Evolutionary conservation across 805 yeast species (phyloP).

Genomic region (Kazachstania martiniae): DNA sequence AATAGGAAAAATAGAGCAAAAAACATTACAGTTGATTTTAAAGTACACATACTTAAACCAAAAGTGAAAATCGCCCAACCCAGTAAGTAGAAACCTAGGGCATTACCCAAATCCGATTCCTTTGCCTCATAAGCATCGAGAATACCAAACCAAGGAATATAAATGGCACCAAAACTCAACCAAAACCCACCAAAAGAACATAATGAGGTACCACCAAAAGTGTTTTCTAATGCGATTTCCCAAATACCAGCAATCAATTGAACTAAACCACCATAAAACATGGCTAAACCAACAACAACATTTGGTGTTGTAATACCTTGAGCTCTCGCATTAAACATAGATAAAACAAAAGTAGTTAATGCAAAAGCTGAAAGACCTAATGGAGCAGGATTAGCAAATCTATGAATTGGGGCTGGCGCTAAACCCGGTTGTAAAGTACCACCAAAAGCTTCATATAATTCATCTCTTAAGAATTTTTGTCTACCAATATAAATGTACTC

Average conservation of each 20-base stretch:
- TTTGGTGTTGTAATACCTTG: conserved; percentile 41
- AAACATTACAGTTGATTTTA: conserved; percentile 56
- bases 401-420: conserved; percentile 42
- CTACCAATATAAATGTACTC: conserved; percentile 64
- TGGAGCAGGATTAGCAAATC: conserved; percentile 57
- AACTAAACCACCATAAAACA: conserved; percentile 52
- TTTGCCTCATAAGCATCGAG: conserved; percentile 37
- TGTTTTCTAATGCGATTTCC: conserved; percentile 53
- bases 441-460: conserved; percentile 60
- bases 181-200: conserved; percentile 61
- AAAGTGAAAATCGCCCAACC: conserved; percentile 59
- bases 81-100: conserved; percentile 46
- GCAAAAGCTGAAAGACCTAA: conserved; percentile 53
- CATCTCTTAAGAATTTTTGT: conserved; percentile 53
- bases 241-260: conserved; percentile 56
- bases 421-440: conserved; percentile 72
- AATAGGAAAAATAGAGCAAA: conserved; percentile 44
- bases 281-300: conserved; percentile 45
- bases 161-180: conserved; percentile 52
- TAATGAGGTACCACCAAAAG: conserved; percentile 58
- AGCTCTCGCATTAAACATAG: conserved; percentile 44
- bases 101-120: conserved; percentile 32
- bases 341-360: conserved; percentile 48
- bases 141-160: conserved; percentile 50
- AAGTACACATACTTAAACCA: conserved; percentile 41